Percentiles rank a stretch among this genome's conserved stretches.
phyloP scores from a whole-genome alignment of 495 filamentous ascomycete species.

The Penicillium daleae region DNA sequence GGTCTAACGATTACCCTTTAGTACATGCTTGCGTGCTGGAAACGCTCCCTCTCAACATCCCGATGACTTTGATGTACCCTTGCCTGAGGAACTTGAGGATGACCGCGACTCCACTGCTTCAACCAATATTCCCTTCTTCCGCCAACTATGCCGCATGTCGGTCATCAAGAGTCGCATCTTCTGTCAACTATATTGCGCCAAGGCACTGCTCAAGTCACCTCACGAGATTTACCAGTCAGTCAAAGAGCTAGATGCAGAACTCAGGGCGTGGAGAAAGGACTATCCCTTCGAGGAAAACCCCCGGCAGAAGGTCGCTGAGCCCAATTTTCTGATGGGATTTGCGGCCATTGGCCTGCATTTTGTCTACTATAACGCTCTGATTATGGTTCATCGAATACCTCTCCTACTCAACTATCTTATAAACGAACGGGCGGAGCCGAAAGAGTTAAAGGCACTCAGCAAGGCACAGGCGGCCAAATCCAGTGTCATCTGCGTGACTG shows the following conservation, averaged over 20 bases:
- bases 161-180: constrained; percentile 92
- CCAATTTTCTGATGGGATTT: constrained; percentile 81
- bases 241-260: constrained; percentile 80
- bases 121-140: constrained; percentile 83
- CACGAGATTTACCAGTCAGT: constrained; percentile 86
- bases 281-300: constrained; percentile 77
- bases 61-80: constrained; percentile 94
- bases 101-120: constrained; percentile 70
- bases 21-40: constrained; percentile 83
- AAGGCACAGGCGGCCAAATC: constrained; percentile 66
- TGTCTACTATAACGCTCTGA: constrained; percentile 93
- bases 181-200: constrained; percentile 83
- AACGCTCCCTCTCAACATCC: constrained; percentile 89
- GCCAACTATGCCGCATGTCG: constrained; percentile 83
- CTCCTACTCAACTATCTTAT: constrained; percentile 86
- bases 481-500: constrained; percentile 76
- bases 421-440: constrained; percentile 16
- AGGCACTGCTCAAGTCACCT: constrained; percentile 79
- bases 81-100: constrained; percentile 78
- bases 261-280: constrained; percentile 87
- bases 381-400: constrained; percentile 95
- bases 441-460: constrained; percentile 40
- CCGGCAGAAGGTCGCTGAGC: constrained; percentile 79
- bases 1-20: constrained; percentile 26
- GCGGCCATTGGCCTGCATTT: constrained; percentile 89